Percentiles rank a stretch among this genome's conserved stretches.
Evolutionary conservation across 176 grass and related monocot genomes (phyloP).

Genomic region (Phyllostachys edulis): DNA sequence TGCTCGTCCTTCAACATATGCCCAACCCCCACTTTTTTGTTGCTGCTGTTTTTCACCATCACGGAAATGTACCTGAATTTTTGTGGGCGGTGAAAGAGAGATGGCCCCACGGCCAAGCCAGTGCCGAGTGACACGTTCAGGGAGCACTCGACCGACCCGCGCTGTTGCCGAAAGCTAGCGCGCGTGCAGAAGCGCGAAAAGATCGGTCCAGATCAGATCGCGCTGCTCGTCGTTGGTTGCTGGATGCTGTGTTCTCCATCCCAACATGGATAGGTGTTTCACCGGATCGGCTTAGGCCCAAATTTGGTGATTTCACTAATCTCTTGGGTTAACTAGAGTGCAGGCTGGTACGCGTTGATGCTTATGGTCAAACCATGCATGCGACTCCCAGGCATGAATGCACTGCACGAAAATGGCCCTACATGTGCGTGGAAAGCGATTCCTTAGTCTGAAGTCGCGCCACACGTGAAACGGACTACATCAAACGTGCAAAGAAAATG

Average conservation of each 20-base stretch:
- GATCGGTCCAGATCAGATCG: neutral
- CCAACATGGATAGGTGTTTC: neutral
- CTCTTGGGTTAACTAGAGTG: neutral
- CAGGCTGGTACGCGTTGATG: neutral
- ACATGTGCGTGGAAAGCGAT: neutral
- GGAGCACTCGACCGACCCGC: neutral
- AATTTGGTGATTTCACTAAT: neutral
- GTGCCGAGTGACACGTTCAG: neutral
- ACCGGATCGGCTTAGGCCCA: neutral
- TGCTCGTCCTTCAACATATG: too few relatives aligned
- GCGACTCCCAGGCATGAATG: neutral
- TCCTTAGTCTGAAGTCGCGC: neutral
- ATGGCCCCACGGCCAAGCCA: neutral
- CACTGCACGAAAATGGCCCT: neutral
- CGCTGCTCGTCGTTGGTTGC: neutral
- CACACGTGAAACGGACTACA: neutral
- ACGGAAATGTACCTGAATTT: neutral
- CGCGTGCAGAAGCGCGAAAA: neutral
- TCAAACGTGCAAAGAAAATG: neutral
- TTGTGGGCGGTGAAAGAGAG: conserved; percentile 10
- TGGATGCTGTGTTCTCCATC: neutral
- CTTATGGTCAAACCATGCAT: neutral
- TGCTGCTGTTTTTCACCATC: neutral
- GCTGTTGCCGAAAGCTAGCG: neutral
- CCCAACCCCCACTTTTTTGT: neutral